Base-by-base conservation (phyloP, 352 stramenopile species). In the Phytophthora citrophthora region DNA sequence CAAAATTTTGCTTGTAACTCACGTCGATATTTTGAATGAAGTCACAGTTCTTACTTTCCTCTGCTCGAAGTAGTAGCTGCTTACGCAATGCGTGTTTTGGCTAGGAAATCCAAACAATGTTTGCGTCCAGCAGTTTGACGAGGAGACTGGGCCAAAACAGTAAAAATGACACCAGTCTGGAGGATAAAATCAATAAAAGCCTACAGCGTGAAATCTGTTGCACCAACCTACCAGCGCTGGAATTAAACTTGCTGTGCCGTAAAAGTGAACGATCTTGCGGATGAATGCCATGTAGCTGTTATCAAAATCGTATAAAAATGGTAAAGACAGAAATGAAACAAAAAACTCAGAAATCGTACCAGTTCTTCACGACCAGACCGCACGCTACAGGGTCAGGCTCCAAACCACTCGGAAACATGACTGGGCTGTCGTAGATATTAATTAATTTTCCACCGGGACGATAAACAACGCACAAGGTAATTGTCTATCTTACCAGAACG, bases 271-370 rank as follows among this genome's bases (percentile, higher is more conserved):
- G 6, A 70, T 64, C 41, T 77, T 73, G 27, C 64, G 58, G n/a
- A 73, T 62, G 39, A 68, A 73, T 23, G 63, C 58, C 64, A 73
- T 73, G 45, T 77, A 77, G 40, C 68, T 77, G 15, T 1, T 40
- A 8, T 5, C 16, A 44, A 26, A 53, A 15, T 34, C 29, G 12
- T 13, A 13, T 5, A 12, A 34, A 34, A 34, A 34, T 11, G 29
- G 7, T 32, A 5, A 32, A 32, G 29, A 32, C 18, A 32, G 29
- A 34, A 56, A 15, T 41, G 4, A 4, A 11, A 49, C 0, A 12
- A 1, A 45, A 24, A 29, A 15, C 1, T 13, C 7, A 54, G 16
- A 40, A 40, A 36, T 16, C 49, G 41, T 18, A 76, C 68, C 63
- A 76, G 41, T 76, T 76, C n/a, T 27, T 62, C 15, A 72, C 40